Base-by-base conservation (phyloP, 208 protist species). In the Acanthamoeba rhysodes region DNA sequence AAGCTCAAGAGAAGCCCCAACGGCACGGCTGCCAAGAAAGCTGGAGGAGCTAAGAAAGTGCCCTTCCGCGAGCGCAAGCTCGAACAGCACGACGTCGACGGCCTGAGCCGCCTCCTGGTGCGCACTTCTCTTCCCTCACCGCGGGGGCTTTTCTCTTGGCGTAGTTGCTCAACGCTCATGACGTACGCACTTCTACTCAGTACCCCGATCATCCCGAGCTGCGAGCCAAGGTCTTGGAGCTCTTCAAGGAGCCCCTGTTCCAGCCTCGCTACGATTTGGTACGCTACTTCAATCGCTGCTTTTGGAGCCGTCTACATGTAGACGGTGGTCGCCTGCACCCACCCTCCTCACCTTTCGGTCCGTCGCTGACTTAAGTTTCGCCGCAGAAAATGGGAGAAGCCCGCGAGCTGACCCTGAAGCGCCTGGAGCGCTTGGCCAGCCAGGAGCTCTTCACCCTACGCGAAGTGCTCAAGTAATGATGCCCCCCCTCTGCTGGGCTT, bases 201-300 rank as follows among this genome's bases (percentile, higher is more conserved):
- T 91, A 74, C 50, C 85, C 27, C 24, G 57, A 91, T 57, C 85
- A 91, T 32, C 20, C 4, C 9, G 66, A 85, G 34, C 48, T 62
- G 27, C 34, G 87, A 7, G 48, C 64, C 20, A 70, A 37, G 24
- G 29, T 96, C 1, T 55, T 90, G 9, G 95, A 96, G 8, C 34
- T 64, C 27, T 78, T 96, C 20, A 95, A 94, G 41, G 95, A 96
- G 29, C 92, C 91, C 66, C 50, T 96, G 10, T 96, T 95, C 45
- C 45, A 64, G 48, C 64, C 72, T 50, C 66, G 85, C 55, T 91
- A 91, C 85, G 48, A 91, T 29, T 20, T 91, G 85, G 78, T 85
- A 59, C 78, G 18, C 12, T 50, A 7, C 74, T 37, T 74, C n/a
- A 14, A 41, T 16, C 74, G n/a, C 24, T 50, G 18, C 24, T 84